Base-by-base conservation (phyloP, 129 eudicot species). In the Lonicera japonica region DNA sequence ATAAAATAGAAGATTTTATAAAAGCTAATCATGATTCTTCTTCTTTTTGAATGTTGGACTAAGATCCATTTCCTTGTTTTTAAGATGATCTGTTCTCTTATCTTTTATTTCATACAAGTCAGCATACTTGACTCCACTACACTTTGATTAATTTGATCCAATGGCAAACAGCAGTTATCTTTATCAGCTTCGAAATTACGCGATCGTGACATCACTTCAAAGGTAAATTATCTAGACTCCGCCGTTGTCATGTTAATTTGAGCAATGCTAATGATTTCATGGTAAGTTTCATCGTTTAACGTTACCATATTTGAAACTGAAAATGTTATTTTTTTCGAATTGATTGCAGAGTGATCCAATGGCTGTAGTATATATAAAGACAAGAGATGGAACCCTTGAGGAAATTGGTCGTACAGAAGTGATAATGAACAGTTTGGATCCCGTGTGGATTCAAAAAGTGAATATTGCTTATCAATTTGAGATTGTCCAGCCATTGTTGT, bases 331-430 rank as follows among this genome's bases (percentile, higher is more conserved):
- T 8, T n/a, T 43, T 43, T 9, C 50, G 17, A 15, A 16, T 23
- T 59, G 64, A 34, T 15, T 74, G 57, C 75, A 94, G 99, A 94
- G 99, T 73, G 99, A 94, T 80, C 99, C 96, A 11, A 94, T 94
- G 84, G 90, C 87, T 39, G 86, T 94, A 24, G 86, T 81, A 41
- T 94, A 73, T 69, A 58, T 58, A 61, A 83, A 80, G 80, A 88
- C 60, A 75, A 79, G 67, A 66, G 82, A 83, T 58, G 96, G 96
- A 66, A 75, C 57, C 54, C 74, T 88, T 25, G 84, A 88, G 67
- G 95, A 94, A 79, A 73, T 94, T 76, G 99, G 99, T 25, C 89
- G 99, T 16, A 85, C 99, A 23, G 99, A 94, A 68, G 99, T 94
- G 62, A 83, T 94, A 74, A 77, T 94, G 96, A 88, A 94, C 85